phyloP scores from a whole-genome alignment of 139 green algal genomes.

The Micractinium conductrix region DNA sequence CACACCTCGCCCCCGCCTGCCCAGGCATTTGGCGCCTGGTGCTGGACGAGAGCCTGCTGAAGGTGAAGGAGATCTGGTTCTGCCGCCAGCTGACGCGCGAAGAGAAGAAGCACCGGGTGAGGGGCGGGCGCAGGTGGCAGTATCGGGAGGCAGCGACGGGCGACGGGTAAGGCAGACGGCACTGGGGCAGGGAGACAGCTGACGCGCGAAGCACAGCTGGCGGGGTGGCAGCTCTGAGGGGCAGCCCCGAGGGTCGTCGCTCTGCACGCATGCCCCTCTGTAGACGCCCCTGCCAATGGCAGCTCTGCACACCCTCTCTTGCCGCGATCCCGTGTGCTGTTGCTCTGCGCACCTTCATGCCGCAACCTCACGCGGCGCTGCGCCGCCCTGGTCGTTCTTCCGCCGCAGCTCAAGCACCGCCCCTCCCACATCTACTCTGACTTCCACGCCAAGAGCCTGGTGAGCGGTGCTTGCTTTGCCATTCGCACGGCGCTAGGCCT shows the following conservation, averaged over 20 bases:
- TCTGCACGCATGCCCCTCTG: too few species aligned
- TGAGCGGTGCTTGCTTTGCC: background rate
- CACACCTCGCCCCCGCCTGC: too few species aligned
- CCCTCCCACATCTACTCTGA: constrained; percentile 30
- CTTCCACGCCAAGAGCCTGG: constrained; percentile 34
- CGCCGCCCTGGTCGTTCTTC: background rate
- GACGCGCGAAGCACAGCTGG: too few species aligned
- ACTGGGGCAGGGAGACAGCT: too few species aligned
- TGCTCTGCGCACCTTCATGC: too few species aligned
- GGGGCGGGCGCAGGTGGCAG: background rate
- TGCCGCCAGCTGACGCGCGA: constrained; percentile 26
- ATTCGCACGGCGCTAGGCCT: too few species aligned
- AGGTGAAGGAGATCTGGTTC: constrained; percentile 32
- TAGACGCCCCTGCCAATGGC: too few species aligned
- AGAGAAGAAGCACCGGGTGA: constrained; percentile 35
- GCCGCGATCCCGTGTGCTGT: too few species aligned
- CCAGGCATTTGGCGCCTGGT: constrained; percentile 38
- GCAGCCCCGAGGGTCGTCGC: too few species aligned
- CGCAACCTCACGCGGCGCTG: too few species aligned
- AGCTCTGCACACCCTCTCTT: background rate
- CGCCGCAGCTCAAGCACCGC: constrained; percentile 28
- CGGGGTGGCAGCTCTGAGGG: too few species aligned
- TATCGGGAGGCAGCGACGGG: background rate
- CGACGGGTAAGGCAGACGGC: too few species aligned
- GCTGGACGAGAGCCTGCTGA: background rate